Evolutionary conservation across 2,329 filamentous ascomycete genomes (phyloP), one percentile per base, ranked within the genome.

Genomic region (Talaromyces sp.): DNA sequence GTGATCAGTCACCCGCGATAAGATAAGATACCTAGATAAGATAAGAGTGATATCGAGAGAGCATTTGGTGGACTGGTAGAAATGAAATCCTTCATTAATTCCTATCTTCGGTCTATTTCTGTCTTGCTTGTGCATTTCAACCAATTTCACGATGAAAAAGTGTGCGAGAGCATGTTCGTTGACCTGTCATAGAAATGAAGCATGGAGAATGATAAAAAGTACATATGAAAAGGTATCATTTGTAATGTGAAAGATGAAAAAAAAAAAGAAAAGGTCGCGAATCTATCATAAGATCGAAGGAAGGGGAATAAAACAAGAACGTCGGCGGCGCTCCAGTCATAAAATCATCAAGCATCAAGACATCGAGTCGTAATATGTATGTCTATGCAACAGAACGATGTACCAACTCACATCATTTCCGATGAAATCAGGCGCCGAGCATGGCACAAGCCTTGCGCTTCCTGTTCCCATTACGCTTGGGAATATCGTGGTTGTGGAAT

Each of bases 401-500:
- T 56, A 38, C n/a, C 17, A 5, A 59, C 13, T 40, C 19, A 59
- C 22, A 47, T 34, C 34, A 31, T 36, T 47, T 31, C 19, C 15
- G 22, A 34, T 40, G 36, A 19, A 29, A 19, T 45, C 36, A 59
- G 53, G 36, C 10, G n/a, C 38, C 53, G 19, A 56, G 31, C 31
- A 36, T 36, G 31, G 58, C 8, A n/a, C 25, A 5, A 27, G 45
- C 19, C 25, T 45, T 63, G 51, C 61, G 61, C 40, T 47, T 63
- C 61, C 63, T 65, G 47, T 60, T 60, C 15, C 38, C 56, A 17
- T 11, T 22, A 1, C 78, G 77, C 71, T 80, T 80, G 2, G 78
- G 77, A 19, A 82, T 72, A 38, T 83, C 77, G 54, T 81, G 73
- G 63, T 82, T 79, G 70, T 88, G 86, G 67, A 82, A 85, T 51